Base-by-base conservation (phyloP, 768 basidiomycete genomes). In the Lactifluus hygrophoroides region DNA sequence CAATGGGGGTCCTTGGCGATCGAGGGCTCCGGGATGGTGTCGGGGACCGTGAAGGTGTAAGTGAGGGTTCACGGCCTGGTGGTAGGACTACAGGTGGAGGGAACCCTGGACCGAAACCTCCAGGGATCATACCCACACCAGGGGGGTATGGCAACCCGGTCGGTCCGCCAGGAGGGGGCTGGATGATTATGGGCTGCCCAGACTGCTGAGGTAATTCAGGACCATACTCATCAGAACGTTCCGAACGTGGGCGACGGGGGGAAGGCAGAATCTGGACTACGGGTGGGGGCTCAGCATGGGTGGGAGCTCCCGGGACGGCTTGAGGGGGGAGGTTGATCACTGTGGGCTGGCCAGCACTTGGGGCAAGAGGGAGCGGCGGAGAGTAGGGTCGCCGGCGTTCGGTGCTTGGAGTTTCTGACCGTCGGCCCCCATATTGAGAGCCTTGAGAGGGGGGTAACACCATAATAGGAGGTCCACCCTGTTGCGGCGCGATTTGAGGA, bases 121-220 rank as follows among this genome's bases (percentile, higher is more conserved):
- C n/a, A 25, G 44, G 54, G 13, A 10, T 16, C 3, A n/a, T 19
- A 23, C 5, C 5, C 32, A 32, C 10, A 32, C 5, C 5, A 32
- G 32, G 32, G 21, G 27, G 46, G 38, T 17, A 13, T 25, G 25
- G 42, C 16, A 4, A 21, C n/a, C 51, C 28, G 34, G 34, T 23
- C 3, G 47, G 30, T 10, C 25, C 14, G 6, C 16, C 5, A 14
- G 32, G 19, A 42, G 54, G 46, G 21, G 54, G 54, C 3, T 55
- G 59, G 2, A 60, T 51, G 34, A 60, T 60, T 56, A 56, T 56
- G 21, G 59, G 54, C n/a, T 6, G 40, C 13, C 48, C 56, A 2
- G 13, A 25, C 23, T 34, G 42, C 19, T 49, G 47, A 9, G 30
- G 58, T 1, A 3, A 2, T 25, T 44, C 57, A 11, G 28, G 47